Evolutionary conservation across 257 asterid genomes (phyloP).

Genomic region (Forsythia viridissima): DNA sequence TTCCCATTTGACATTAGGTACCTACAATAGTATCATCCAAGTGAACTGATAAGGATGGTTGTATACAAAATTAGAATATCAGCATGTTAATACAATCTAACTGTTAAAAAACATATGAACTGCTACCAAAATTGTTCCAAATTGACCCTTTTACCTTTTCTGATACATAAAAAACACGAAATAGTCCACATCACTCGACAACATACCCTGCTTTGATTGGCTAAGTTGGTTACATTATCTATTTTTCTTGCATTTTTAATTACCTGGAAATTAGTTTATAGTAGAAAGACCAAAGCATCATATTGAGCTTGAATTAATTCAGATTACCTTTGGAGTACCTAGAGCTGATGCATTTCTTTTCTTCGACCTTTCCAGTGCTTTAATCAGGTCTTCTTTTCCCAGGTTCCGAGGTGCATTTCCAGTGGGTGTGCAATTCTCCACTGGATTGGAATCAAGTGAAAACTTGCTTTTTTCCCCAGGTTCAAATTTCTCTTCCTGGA

Average conservation of each 20-base stretch:
- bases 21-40: constrained; percentile 44
- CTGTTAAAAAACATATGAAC: constrained; percentile 4
- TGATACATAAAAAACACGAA: neutral
- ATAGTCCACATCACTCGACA: constrained; percentile 1
- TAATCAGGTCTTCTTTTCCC: constrained; percentile 70
- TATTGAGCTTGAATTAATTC: neutral
- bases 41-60: constrained; percentile 17
- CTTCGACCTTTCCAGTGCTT: constrained; percentile 89
- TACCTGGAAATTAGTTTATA: constrained; percentile 12
- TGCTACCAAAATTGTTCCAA: constrained; percentile 4
- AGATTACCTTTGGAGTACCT: constrained; percentile 91
- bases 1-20: constrained; percentile 94
- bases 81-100: neutral
- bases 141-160: neutral
- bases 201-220: neutral
- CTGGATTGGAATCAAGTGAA: constrained; percentile 37
- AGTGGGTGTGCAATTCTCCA: constrained; percentile 33
- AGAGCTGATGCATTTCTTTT: constrained; percentile 95
- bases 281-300: constrained; percentile 11
- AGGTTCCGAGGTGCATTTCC: constrained; percentile 37
- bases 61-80: neutral
- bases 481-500: constrained; percentile 37
- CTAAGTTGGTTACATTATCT: neutral
- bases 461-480: constrained; percentile 34
- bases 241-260: neutral